These are phyloP conservation scores for Eucalyptus decipiens DNA, from an alignment of 345 rosid species.

Conservation along the genomic window DNA sequence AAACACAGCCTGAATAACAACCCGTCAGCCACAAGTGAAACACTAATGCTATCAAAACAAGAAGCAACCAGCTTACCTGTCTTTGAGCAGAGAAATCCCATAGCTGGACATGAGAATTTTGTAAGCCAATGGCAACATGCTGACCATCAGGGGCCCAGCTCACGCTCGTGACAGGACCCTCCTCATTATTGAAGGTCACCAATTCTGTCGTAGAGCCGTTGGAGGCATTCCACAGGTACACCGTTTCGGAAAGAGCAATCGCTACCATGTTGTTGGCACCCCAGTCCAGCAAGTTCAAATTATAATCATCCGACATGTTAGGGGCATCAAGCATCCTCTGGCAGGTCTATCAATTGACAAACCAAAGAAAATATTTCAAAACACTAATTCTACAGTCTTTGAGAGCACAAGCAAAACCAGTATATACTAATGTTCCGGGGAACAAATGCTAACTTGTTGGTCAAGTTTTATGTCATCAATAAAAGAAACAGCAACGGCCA, in stretches of 20 bases:
- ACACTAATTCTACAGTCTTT: neutral
- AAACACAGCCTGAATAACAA: neutral
- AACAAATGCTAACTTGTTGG: neutral
- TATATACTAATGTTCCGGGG: neutral
- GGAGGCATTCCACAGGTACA: slow-evolving; percentile 43
- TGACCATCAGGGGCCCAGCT: slow-evolving; percentile 48
- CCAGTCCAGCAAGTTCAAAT: slow-evolving; percentile 40
- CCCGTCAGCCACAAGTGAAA: no score
- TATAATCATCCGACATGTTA: slow-evolving; percentile 31
- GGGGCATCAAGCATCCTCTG: slow-evolving; percentile 49
- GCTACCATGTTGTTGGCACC: slow-evolving; percentile 32
- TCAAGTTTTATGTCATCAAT: neutral
- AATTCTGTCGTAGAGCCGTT: slow-evolving; percentile 34
- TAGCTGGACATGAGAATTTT: slow-evolving; percentile 39
- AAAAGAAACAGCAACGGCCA: neutral
- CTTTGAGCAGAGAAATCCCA: slow-evolving; percentile 24
- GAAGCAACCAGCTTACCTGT: neutral
- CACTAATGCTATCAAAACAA: no score
- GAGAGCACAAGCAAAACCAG: neutral
- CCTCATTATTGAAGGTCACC: slow-evolving; percentile 27
- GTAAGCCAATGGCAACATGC: slow-evolving; percentile 30
- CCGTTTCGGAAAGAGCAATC: slow-evolving; percentile 18
- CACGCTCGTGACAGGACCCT: slow-evolving; percentile 42
- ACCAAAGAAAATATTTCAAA: neutral
- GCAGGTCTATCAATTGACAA: slow-evolving; percentile 11